Conservation (phyloP, 2,329 filamentous ascomycete genomes). For the Aureobasidium musti region DNA sequence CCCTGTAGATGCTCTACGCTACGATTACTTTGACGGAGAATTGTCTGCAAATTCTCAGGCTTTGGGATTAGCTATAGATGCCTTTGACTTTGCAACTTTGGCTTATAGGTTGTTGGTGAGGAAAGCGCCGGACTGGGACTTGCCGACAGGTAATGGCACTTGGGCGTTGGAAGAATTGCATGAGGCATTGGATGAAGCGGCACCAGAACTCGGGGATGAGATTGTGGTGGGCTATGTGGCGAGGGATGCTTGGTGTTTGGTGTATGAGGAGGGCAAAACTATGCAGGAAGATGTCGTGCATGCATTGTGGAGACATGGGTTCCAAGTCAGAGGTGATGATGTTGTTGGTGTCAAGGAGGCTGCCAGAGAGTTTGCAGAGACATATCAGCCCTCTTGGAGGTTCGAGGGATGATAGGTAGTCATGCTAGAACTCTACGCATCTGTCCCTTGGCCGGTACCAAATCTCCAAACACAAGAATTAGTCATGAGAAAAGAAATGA, state of each 20-base stretch:
- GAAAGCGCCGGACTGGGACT: neutral
- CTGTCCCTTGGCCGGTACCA: too few relatives aligned
- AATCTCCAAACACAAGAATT: too few relatives aligned
- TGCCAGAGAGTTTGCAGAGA: neutral
- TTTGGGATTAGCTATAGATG: constrained; percentile 20
- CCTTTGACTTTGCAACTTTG: constrained; percentile 21
- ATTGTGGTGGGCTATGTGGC: constrained; percentile 25
- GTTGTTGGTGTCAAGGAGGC: constrained; percentile 11
- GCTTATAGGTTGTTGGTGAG: neutral
- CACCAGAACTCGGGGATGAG: constrained; percentile 26
- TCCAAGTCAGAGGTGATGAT: constrained; percentile 8
- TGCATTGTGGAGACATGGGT: constrained; percentile 17
- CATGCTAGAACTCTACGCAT: neutral
- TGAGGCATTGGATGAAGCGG: constrained; percentile 21
- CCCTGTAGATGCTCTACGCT: constrained; percentile 9
- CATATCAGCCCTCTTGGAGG: neutral
- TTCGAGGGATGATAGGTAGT: neutral
- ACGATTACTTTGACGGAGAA: constrained; percentile 28
- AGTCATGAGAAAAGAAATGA: neutral
- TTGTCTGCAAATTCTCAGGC: constrained; percentile 19
- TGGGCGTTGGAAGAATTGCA: constrained; percentile 28
- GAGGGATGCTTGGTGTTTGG: constrained; percentile 24
- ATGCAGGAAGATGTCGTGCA: constrained; percentile 23
- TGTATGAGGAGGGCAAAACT: constrained; percentile 25
- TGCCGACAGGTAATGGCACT: constrained; percentile 17